Evolutionary conservation across 2,329 filamentous ascomycete species (phyloP), one percentile per base, ranked within the genome.

Genomic region (Westerdykella sp.): DNA sequence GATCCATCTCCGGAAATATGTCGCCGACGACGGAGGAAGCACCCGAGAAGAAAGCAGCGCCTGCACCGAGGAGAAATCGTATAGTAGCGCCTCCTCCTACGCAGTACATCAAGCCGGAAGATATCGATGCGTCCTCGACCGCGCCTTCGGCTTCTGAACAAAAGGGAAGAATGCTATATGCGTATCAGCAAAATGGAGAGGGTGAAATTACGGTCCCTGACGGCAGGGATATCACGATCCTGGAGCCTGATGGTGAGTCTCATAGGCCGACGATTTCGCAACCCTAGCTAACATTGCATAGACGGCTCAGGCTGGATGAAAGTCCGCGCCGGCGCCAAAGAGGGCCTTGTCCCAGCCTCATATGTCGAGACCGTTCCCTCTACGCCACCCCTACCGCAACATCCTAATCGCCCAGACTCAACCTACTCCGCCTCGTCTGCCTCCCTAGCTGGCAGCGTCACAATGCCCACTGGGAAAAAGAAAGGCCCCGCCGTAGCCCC

Each of bases 301-400:
- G 91, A 95, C 67, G 91, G 91, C 46, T 83, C 84, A 34, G 93
- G 93, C 34, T 98, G 93, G 93, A 79, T 88, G 56, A 91, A 85
- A 65, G 81, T 98, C 46, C 84, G 85, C 40, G 76, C 78, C 28
- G 85, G 84, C 14, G 78, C 77, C 53, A 81, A 82, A 53, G 84
- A 91, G 69, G 93, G 93, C 31, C 76, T 97, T 21, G 90, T 98
- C 1, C 93, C 93, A 1, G 79, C 89, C 5, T 78, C 83, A 5
- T 98, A 98, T 64, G 74, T 95, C 36, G 90, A 97, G 56, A 63
- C 84, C 9, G 68, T 75, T 21, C 68, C 79, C 2, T 50, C 59
- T 11, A 28, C 1, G 62, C 10, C 64, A 74, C 1, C 58, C 57
- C 9, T 52, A 55, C 22, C 43, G 55, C 16, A 14, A 7, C 16